Conservation (phyloP, 2,329 filamentous ascomycete genomes). For the Diatrype stigma region DNA sequence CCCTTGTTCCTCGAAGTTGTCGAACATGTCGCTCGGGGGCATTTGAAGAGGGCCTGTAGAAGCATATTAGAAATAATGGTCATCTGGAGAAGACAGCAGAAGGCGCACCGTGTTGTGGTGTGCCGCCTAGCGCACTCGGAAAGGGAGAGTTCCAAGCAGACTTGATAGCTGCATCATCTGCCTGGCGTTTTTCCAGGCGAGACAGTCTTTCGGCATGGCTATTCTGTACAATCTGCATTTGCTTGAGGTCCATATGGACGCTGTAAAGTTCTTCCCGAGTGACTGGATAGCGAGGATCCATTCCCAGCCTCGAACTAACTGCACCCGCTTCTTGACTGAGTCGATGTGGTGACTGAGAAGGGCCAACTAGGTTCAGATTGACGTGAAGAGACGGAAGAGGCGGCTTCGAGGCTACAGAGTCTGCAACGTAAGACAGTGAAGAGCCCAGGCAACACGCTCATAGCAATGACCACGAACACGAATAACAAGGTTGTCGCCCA, state of each 20-base stretch:
- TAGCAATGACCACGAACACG: slow-evolving; percentile 17
- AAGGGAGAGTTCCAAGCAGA: slow-evolving; percentile 95
- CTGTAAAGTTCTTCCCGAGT: slow-evolving; percentile 62
- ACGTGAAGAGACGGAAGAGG: background rate
- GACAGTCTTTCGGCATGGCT: slow-evolving; percentile 59
- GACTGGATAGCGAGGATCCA: slow-evolving; percentile 60
- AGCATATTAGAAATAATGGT: slow-evolving; percentile 14
- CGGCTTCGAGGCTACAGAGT: slow-evolving; percentile 3
- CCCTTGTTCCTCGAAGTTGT: slow-evolving; percentile 83
- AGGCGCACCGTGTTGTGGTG: slow-evolving; percentile 76
- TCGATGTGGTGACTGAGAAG: slow-evolving; percentile 3
- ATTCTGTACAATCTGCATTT: slow-evolving; percentile 59
- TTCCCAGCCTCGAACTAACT: slow-evolving; percentile 36
- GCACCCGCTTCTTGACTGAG: slow-evolving; percentile 6
- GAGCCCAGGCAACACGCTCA: slow-evolving; percentile 15
- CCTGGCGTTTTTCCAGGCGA: slow-evolving; percentile 62
- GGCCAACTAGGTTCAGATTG: slow-evolving; percentile 1
- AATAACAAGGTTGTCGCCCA: slow-evolving; percentile 12
- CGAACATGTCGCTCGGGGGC: slow-evolving; percentile 78
- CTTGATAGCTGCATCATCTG: slow-evolving; percentile 66
- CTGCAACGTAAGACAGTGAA: slow-evolving; percentile 10
- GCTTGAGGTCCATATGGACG: slow-evolving; percentile 68
- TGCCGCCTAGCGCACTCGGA: slow-evolving; percentile 76
- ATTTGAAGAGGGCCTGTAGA: slow-evolving; percentile 70
- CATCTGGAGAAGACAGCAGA: slow-evolving; percentile 5